Percentiles rank a stretch among this genome's conserved stretches.
Conservation (phyloP, 352 stramenopile species). For the Pythium monospermum region DNA sequence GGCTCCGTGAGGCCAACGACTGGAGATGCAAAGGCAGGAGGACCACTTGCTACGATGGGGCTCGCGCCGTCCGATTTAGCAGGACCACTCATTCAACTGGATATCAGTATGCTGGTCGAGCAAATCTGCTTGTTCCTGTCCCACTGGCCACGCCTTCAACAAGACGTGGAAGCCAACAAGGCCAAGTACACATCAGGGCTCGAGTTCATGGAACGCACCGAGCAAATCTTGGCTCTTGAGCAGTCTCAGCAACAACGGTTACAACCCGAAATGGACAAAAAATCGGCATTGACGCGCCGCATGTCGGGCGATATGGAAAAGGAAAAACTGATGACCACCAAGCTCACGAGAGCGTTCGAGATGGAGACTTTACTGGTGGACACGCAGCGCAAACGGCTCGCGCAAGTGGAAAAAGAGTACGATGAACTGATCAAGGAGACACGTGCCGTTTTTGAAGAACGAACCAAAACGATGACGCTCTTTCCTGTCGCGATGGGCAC, state of each 20-base stretch:
- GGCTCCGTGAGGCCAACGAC: background rate
- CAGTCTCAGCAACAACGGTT: slow-evolving; percentile 43
- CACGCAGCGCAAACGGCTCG: slow-evolving; percentile 34
- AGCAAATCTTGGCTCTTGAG: slow-evolving; percentile 41
- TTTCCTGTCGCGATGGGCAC: slow-evolving; percentile 30
- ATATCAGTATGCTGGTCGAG: slow-evolving; percentile 49
- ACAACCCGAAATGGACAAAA: slow-evolving; percentile 45
- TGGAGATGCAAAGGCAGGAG: background rate
- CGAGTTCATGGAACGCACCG: slow-evolving; percentile 47
- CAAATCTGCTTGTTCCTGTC: slow-evolving; percentile 43
- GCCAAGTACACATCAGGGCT: slow-evolving; percentile 33
- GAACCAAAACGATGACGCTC: slow-evolving; percentile 19
- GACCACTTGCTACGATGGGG: background rate
- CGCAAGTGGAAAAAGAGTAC: slow-evolving; percentile 47
- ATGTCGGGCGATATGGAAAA: slow-evolving; percentile 67
- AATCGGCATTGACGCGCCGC: slow-evolving; percentile 32
- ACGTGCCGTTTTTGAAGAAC: slow-evolving; percentile 23
- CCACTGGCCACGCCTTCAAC: slow-evolving; percentile 26
- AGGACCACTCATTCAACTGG: slow-evolving; percentile 20
- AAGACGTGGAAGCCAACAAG: slow-evolving; percentile 25
- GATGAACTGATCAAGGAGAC: slow-evolving; percentile 38
- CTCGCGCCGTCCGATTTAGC: background rate
- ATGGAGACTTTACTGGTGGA: slow-evolving; percentile 33
- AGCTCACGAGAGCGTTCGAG: slow-evolving; percentile 42
- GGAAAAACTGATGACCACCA: slow-evolving; percentile 42